These are phyloP conservation scores for Sphenostylis stenocarpa DNA, from an alignment of 306 rosid species.

Conservation along the genomic window DNA sequence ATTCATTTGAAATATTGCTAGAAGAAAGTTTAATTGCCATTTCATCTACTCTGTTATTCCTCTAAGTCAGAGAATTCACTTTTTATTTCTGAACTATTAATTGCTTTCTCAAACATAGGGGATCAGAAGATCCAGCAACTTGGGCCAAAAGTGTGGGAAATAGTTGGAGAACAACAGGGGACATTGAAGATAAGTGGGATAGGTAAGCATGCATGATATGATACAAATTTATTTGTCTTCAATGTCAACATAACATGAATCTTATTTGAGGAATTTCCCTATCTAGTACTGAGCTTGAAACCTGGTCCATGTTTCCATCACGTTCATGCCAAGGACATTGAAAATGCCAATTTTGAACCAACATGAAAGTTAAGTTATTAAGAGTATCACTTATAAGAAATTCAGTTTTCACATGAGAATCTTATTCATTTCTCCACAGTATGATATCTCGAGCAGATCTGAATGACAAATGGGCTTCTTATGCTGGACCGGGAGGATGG, in stretches of 20 bases:
- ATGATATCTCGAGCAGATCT: conserved; percentile 64
- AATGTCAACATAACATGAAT: background rate
- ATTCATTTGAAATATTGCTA: background rate
- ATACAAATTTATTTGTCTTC: background rate
- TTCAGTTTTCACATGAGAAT: conserved; percentile 8
- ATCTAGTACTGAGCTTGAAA: conserved; percentile 8
- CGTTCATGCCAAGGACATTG: background rate
- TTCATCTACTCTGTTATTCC: background rate
- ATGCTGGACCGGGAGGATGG: conserved; percentile 86
- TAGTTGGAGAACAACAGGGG: conserved; percentile 88
- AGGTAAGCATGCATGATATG: conserved; percentile 42
- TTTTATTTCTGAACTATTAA: background rate
- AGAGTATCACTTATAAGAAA: background rate
- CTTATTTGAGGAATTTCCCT: conserved; percentile 15
- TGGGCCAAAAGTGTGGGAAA: conserved; percentile 70
- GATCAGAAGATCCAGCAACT: conserved; percentile 65
- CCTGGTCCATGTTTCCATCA: background rate
- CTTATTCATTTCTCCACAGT: conserved; percentile 32
- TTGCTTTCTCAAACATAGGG: conserved; percentile 51
- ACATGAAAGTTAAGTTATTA: background rate
- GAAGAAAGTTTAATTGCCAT: background rate
- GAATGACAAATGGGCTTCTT: conserved; percentile 76
- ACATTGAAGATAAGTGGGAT: conserved; percentile 65
- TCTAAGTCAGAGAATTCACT: background rate
- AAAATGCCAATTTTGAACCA: background rate